Base-by-base conservation (phyloP, 177 flowering plant species). In the Telopea speciosissima region DNA sequence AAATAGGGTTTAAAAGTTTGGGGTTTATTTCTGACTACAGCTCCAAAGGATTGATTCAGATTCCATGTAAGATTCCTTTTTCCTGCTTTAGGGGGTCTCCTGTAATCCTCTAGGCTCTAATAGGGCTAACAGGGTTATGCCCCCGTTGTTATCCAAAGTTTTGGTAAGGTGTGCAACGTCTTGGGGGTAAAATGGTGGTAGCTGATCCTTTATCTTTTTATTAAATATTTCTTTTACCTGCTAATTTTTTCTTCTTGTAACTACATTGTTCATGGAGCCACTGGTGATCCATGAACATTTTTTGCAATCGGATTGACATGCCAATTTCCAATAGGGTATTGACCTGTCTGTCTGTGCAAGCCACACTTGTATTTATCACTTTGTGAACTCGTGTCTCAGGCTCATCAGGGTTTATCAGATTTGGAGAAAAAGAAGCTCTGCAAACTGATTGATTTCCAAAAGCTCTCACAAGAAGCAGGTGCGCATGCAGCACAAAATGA, bases 401-500 rank as follows among this genome's bases (percentile, higher is more conserved):
- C 95, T 1, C 97, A 91, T 80, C 97, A 79, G 60, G 80, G 79
- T 67, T 82, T 94, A 68, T 60, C 89, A 60, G 98, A 94, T n/a
- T 63, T 75, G 56, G 98, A 94, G 69, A 83, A 74, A 81, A 89
- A 83, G 76, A 89, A 79, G 79, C 84, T 94, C 26, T 84, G 87
- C 86, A 89, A 92, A 76, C 75, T 89, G 73, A 90, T 91, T 17
- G 96, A 91, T 75, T 91, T 88, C 77, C 98, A 94, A 69, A 93
- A 90, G 85, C 92, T 93, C 61, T 85, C 97, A 58, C 92, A 81
- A 68, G 98, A 94, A 81, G 97, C 95, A 28, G 96, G 96, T 14
- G 88, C 96, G 19, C 98, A 94, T 74, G 97, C 97, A 56, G 98
- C 98, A 31, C 96, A 92, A 70, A 94, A 94, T 68, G 98, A 94